Evolutionary conservation across 768 basidiomycete species (phyloP).

Genomic region (Russula emetica): DNA sequence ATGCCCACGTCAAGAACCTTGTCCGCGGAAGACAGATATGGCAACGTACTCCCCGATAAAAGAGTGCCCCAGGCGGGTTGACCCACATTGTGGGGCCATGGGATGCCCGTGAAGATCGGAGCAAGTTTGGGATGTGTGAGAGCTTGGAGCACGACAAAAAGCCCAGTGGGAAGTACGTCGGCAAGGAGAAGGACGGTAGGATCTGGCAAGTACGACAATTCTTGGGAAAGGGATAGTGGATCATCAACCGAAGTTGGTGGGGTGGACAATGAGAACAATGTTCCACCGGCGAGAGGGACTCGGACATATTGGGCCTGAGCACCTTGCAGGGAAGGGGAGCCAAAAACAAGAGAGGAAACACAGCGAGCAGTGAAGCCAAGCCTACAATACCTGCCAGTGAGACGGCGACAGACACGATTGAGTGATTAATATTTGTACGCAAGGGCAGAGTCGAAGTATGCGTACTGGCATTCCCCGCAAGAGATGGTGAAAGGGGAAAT

Average conservation of each 20-base stretch:
- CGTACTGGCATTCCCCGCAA: slow-evolving; percentile 80
- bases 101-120: slow-evolving; percentile 51
- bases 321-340: slow-evolving; percentile 60
- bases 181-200: slow-evolving; percentile 66
- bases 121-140: slow-evolving; percentile 67
- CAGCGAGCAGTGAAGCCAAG: slow-evolving; percentile 72
- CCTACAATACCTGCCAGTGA: slow-evolving; percentile 66
- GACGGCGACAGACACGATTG: not conserved
- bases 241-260: slow-evolving; percentile 24
- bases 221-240: slow-evolving; percentile 12
- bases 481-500: slow-evolving; percentile 78
- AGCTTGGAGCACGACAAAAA: slow-evolving; percentile 70
- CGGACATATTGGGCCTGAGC: slow-evolving; percentile 79
- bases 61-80: slow-evolving; percentile 9
- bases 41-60: not conserved
- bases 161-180: slow-evolving; percentile 77
- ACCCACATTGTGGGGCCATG: slow-evolving; percentile 48
- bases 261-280: slow-evolving; percentile 55
- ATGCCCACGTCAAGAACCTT: slow-evolving; percentile 56
- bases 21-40: slow-evolving; percentile 45
- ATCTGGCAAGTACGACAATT: slow-evolving; percentile 44
- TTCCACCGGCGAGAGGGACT: slow-evolving; percentile 76
- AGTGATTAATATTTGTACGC: not conserved
- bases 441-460: slow-evolving; percentile 30
- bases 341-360: slow-evolving; percentile 56